Evolutionary conservation across 129 eudicot genomes (phyloP).

Genomic region (Rutidosis leptorrhynchoides): DNA sequence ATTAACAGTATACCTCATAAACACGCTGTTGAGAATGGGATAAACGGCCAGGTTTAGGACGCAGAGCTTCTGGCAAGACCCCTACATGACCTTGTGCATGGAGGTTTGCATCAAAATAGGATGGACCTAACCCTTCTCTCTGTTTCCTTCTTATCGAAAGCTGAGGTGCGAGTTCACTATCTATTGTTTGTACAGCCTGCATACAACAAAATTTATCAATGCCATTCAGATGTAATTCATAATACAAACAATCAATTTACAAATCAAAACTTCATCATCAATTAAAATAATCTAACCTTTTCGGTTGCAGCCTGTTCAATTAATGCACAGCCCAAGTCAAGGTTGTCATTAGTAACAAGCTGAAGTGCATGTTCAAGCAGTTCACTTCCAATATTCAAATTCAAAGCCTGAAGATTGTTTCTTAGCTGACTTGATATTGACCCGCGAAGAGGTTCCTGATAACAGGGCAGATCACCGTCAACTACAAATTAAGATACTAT

Average conservation of each 20-base stretch:
- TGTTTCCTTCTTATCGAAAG: conserved; percentile 85
- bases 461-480: background rate
- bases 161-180: conserved; percentile 89
- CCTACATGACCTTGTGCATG: conserved; percentile 81
- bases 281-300: conserved; percentile 39
- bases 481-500: background rate
- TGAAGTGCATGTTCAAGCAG: conserved; percentile 39
- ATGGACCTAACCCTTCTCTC: conserved; percentile 63
- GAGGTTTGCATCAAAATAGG: conserved; percentile 67
- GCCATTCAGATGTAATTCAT: background rate
- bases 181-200: conserved; percentile 91
- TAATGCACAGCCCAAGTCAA: conserved; percentile 56
- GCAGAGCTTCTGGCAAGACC: conserved; percentile 90
- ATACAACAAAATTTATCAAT: conserved; percentile 10
- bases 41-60: conserved; percentile 93
- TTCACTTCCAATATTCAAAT: conserved; percentile 35
- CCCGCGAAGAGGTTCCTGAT: conserved; percentile 59
- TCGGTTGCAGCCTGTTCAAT: conserved; percentile 69
- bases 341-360: conserved; percentile 49
- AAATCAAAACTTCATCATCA: background rate
- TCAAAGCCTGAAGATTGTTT: conserved; percentile 38
- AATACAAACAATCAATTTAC: background rate
- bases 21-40: conserved; percentile 97
- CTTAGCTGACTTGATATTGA: conserved; percentile 48
- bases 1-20: conserved; percentile 59